These are phyloP conservation scores for Penicillium sclerotigenum DNA, from an alignment of 2,329 filamentous ascomycete species.

Conservation along the genomic window DNA sequence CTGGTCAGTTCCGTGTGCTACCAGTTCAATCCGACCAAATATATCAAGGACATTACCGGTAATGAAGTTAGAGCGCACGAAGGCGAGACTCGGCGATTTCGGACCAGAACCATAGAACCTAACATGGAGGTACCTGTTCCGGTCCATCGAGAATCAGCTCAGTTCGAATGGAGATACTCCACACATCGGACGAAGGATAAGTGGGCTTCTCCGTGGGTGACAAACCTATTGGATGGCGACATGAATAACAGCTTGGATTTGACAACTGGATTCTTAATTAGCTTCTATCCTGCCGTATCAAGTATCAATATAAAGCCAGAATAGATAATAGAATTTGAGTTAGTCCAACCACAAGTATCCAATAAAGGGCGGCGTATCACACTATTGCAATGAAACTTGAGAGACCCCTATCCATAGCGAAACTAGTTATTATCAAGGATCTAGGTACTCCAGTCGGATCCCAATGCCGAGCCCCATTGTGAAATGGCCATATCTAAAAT, in stretches of 20 bases:
- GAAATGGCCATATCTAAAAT: neutral
- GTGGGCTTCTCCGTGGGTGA: neutral
- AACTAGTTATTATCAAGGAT: neutral
- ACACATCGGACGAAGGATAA: neutral
- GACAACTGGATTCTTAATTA: neutral
- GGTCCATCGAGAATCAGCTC: neutral
- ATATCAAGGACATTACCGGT: neutral
- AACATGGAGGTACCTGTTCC: neutral
- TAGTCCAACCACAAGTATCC: neutral
- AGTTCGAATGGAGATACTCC: neutral
- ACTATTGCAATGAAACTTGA: neutral
- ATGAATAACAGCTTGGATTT: neutral
- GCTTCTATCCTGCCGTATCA: neutral
- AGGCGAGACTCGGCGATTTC: neutral
- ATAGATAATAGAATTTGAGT: neutral
- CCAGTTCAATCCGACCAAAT: too few species aligned
- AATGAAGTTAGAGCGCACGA: neutral
- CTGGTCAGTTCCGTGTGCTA: neutral
- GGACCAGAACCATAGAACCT: neutral
- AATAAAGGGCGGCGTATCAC: neutral
- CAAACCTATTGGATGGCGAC: neutral
- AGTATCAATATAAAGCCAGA: neutral
- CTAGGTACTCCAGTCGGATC: conserved; percentile 5
- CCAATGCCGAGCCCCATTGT: conserved; percentile 9
- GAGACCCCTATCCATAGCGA: neutral